A percentile compares a stretch with the other conserved stretches of the same genome.
Evolutionary conservation across 495 filamentous ascomycete species (phyloP).

Genomic region (Aspergillus biplanus): DNA sequence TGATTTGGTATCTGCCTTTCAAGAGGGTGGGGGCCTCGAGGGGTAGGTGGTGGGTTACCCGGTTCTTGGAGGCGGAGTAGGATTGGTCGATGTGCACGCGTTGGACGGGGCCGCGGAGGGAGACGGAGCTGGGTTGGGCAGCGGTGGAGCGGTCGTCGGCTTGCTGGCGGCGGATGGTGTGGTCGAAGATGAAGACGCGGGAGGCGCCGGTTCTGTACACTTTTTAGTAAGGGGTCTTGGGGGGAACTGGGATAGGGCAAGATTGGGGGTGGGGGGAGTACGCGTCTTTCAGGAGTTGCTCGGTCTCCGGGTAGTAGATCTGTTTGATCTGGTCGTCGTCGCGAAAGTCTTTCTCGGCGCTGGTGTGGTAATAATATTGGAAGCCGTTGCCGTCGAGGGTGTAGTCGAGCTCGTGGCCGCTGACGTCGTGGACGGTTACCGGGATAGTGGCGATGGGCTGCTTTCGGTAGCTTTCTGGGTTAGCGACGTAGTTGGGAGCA

Average conservation of each 20-base stretch:
- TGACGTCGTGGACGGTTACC: slow-evolving; percentile 50
- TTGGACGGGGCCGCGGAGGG: slow-evolving; percentile 63
- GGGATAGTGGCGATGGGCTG: slow-evolving; percentile 39
- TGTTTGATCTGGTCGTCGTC: slow-evolving; percentile 71
- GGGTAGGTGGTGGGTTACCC: slow-evolving; percentile 64
- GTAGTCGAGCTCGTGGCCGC: slow-evolving; percentile 53
- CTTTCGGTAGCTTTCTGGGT: slow-evolving; percentile 53
- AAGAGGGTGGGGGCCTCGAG: slow-evolving; percentile 64
- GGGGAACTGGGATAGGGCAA: background rate
- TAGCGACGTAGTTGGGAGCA: slow-evolving; percentile 48
- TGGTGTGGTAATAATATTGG: slow-evolving; percentile 53
- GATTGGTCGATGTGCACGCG: slow-evolving; percentile 76
- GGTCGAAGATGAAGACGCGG: slow-evolving; percentile 72
- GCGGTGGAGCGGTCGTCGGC: slow-evolving; percentile 26
- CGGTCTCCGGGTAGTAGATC: slow-evolving; percentile 68
- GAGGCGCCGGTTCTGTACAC: slow-evolving; percentile 53
- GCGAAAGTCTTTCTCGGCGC: slow-evolving; percentile 51
- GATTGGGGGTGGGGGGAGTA: slow-evolving; percentile 17
- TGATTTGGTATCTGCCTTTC: slow-evolving; percentile 70
- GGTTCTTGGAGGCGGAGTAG: slow-evolving; percentile 58
- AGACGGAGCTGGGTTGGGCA: slow-evolving; percentile 1
- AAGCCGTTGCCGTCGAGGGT: slow-evolving; percentile 53
- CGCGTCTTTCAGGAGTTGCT: slow-evolving; percentile 66
- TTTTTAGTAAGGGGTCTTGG: background rate
- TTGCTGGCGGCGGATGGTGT: slow-evolving; percentile 66